Conservation (phyloP, 176 grass and related monocot genomes). For the Carex myosuroides region DNA sequence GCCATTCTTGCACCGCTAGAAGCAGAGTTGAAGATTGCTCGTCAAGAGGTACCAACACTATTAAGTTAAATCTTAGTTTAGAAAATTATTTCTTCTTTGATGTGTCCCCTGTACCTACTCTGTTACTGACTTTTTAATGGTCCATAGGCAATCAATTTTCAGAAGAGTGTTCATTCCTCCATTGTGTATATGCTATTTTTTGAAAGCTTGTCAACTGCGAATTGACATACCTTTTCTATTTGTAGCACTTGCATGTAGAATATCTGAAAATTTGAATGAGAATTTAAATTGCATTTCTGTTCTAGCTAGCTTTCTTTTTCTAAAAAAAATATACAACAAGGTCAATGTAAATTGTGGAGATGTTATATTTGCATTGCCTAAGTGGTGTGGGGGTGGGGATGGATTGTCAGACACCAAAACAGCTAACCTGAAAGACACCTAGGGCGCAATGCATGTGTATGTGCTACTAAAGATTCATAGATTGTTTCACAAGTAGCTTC, state of each 20-base stretch:
- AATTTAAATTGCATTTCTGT: background rate
- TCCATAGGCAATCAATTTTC: background rate
- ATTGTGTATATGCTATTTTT: background rate
- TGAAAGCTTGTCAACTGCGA: background rate
- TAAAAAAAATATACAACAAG: background rate
- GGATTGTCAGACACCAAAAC: background rate
- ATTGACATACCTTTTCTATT: background rate
- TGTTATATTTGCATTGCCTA: background rate
- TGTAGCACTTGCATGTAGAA: background rate
- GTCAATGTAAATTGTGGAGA: background rate
- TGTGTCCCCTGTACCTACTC: background rate
- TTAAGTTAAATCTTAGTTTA: background rate
- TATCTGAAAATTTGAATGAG: background rate
- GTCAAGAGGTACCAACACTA: slow-evolving; percentile 62
- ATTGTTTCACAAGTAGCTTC: background rate
- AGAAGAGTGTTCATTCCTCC: background rate
- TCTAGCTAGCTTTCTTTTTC: background rate
- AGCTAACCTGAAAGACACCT: background rate
- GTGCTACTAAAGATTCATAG: background rate
- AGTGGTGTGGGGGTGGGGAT: background rate
- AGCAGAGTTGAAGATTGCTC: slow-evolving; percentile 86
- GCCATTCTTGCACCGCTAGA: slow-evolving; percentile 98
- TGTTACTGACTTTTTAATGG: background rate
- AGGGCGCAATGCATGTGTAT: background rate
- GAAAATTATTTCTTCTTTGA: background rate